Evolutionary conservation across 2,329 filamentous ascomycete species (phyloP), one percentile per base, ranked within the genome.

Genomic region (Ceratocystiopsis minuta): DNA sequence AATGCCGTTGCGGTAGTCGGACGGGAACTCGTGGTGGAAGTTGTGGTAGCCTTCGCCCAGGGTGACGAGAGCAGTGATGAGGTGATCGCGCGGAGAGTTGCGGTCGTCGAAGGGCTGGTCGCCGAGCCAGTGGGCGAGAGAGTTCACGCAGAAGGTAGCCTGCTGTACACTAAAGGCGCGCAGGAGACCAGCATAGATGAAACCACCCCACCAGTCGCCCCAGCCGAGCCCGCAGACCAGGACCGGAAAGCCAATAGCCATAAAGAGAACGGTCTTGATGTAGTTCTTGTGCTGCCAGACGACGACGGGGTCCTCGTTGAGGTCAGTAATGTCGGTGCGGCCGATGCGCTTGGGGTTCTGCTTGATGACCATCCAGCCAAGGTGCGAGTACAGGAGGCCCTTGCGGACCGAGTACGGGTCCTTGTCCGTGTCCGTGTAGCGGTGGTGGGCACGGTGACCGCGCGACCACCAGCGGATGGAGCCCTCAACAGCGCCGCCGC

Each of bases 1-100:
- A 52, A 90, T 88, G 47, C 83, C 84, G 58, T 92, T 92, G 58
- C 84, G 82, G 74, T 90, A 92, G 61, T 92, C 84, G 12, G 82
- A 88, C 42, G 85, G 85, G 64, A 92, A 92, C 61, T 92, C 84
- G 70, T 92, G 84, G 65, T 92, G 84, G 72, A 92, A 92, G 71
- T 92, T 92, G 72, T 92, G 84, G 66, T 92, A 92, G 28, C 84
- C 84, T 63, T 61, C 84, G 39, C 84, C 84, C 17, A 92, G 78
- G 36, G 84, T 92, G 52, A 85, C 78, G 16, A 92, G 64, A 37
- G 84, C 84, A 35, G 84, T 92, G 61, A 92, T 75, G 56, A 88
- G 72, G 62, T 92, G 83, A 55, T 92, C 84, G 58, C 85, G 79
- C 49, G 84, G 85, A 46, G 80, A 86, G 74, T 92, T 88, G 62